These are phyloP conservation scores for Bonia amplexicaulis DNA, from an alignment of 176 grass and related monocot species.

Conservation along the genomic window DNA sequence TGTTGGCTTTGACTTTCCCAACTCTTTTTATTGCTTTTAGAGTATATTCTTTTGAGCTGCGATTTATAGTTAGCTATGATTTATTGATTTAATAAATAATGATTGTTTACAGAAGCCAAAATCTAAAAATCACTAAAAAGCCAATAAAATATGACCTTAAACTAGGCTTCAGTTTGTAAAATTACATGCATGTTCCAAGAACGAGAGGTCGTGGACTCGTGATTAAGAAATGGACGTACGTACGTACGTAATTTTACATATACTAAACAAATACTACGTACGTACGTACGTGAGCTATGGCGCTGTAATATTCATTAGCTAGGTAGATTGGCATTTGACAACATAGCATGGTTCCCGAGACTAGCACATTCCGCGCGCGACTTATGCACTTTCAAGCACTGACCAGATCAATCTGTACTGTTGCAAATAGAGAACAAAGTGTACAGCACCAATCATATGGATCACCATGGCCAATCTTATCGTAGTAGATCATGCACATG, in stretches of 20 bases:
- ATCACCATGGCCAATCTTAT: too few relatives aligned
- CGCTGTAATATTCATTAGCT: neutral
- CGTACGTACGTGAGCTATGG: neutral
- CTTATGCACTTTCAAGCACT: neutral
- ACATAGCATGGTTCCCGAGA: neutral
- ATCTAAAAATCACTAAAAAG: too few relatives aligned
- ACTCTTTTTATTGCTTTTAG: too few relatives aligned
- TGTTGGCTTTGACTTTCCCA: too few relatives aligned
- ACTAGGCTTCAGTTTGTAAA: neutral
- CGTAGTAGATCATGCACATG: neutral
- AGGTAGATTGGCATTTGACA: neutral
- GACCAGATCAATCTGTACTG: neutral
- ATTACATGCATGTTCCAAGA: neutral
- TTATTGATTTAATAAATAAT: too few relatives aligned
- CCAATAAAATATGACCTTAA: too few relatives aligned
- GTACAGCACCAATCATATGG: neutral
- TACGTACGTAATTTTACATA: neutral
- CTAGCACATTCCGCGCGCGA: neutral
- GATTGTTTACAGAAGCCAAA: fast-evolving
- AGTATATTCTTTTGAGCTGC: too few relatives aligned
- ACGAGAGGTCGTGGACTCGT: too few relatives aligned
- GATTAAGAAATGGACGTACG: neutral
- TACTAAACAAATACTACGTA: neutral
- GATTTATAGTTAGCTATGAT: too few relatives aligned
- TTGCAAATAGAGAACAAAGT: neutral